These are phyloP conservation scores for Microcyclosporella mali DNA, from an alignment of 2,329 filamentous ascomycete species.

Conservation along the genomic window DNA sequence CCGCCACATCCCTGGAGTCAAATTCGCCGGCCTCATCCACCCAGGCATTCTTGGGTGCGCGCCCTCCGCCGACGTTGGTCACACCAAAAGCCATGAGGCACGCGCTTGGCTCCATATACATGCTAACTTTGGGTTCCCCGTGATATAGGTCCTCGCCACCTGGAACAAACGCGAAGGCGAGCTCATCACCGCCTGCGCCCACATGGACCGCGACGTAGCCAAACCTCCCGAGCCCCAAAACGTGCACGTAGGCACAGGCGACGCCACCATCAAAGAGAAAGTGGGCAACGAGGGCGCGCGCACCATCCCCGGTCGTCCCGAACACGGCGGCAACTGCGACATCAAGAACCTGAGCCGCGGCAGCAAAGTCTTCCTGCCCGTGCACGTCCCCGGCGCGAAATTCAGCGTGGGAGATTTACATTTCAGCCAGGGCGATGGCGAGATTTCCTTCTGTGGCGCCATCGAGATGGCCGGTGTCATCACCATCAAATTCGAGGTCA, in stretches of 20 bases:
- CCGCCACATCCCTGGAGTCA: conserved; percentile 78
- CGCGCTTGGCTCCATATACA: too few relatives aligned
- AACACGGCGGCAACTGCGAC: conserved; percentile 86
- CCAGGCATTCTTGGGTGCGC: conserved; percentile 88
- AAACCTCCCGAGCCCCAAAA: conserved; percentile 67
- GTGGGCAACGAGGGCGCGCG: conserved; percentile 73
- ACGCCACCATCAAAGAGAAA: conserved; percentile 53
- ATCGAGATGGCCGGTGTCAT: conserved; percentile 94
- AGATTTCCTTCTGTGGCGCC: conserved; percentile 69
- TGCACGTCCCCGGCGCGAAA: conserved; percentile 80
- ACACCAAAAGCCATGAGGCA: too few relatives aligned
- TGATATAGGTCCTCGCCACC: conserved; percentile 64
- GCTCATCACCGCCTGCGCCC: conserved; percentile 62
- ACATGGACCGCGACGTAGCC: conserved; percentile 66
- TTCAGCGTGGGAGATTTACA: conserved; percentile 74
- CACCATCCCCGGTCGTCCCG: conserved; percentile 76
- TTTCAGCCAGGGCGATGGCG: conserved; percentile 76
- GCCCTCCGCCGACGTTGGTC: conserved; percentile 70
- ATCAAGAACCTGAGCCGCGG: conserved; percentile 81
- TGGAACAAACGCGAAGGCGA: conserved; percentile 83
- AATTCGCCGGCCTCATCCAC: conserved; percentile 80
- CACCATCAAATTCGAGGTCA: conserved; percentile 80
- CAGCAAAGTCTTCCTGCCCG: conserved; percentile 77
- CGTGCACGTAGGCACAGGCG: conserved; percentile 63
- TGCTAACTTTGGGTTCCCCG: too few relatives aligned